Percentiles rank a stretch among this genome's conserved stretches.
These are phyloP conservation scores for Apiotrichum akiyoshidainum DNA, from an alignment of 1,284 basidiomycete genomes.

Conservation along the genomic window DNA sequence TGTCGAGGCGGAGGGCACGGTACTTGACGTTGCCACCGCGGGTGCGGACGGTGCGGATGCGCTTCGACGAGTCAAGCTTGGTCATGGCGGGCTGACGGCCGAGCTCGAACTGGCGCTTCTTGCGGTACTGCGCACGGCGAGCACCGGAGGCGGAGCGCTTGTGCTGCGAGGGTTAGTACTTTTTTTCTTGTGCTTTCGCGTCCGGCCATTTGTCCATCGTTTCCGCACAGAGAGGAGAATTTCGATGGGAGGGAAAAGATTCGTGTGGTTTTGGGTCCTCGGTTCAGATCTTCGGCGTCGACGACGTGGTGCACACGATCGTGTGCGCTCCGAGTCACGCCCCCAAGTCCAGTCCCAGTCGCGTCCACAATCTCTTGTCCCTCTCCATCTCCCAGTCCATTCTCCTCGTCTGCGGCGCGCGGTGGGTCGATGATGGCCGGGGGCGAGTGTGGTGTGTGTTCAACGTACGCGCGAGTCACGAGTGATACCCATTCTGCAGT, in stretches of 20 bases:
- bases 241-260: no score
- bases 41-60: constrained; percentile 85
- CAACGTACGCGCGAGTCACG: constrained; percentile 4
- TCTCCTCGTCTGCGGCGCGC: no score
- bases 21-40: constrained; percentile 91
- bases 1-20: constrained; percentile 88
- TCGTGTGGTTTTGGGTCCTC: no score
- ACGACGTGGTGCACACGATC: no score
- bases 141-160: constrained; percentile 6
- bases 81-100: constrained; percentile 93
- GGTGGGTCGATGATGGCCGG: neutral
- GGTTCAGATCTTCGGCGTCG: no score
- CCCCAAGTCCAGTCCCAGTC: no score
- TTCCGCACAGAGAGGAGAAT: no score
- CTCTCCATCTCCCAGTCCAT: no score
- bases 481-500: constrained; percentile 8
- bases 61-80: constrained; percentile 82
- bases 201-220: neutral
- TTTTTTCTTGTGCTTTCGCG: neutral
- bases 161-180: neutral
- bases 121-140: constrained; percentile 57
- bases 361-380: no score
- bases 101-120: constrained; percentile 99
- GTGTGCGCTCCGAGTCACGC: no score
- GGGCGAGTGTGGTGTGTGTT: neutral